phyloP scores from a whole-genome alignment of 2,329 filamentous ascomycete species.

The Pseudopyrenochaeta lycopersici region DNA sequence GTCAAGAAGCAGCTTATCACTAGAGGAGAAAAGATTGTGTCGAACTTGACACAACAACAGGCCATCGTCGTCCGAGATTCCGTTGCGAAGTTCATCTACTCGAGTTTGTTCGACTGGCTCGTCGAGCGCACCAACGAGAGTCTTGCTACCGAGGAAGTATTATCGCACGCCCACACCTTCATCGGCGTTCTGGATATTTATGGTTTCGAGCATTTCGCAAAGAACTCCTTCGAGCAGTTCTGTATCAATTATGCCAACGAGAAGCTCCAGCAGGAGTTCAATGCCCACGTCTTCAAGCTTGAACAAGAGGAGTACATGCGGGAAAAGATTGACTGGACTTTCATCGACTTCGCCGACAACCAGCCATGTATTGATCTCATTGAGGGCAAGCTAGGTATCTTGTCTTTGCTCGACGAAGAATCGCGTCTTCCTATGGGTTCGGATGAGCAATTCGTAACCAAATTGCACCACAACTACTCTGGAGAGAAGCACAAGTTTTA shows the following conservation, averaged over 20 bases:
- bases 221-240: slow-evolving; percentile 99
- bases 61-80: slow-evolving; percentile 95
- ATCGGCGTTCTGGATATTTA: slow-evolving; percentile 99
- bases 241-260: slow-evolving; percentile 99
- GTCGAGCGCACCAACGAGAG: slow-evolving; percentile 96
- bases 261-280: slow-evolving; percentile 98
- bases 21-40: slow-evolving; percentile 95
- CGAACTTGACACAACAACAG: slow-evolving; percentile 92
- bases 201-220: slow-evolving; percentile 98
- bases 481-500: slow-evolving; percentile 94
- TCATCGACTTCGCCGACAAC: slow-evolving; percentile 99
- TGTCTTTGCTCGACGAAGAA: slow-evolving; percentile 94
- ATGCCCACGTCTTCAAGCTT: slow-evolving; percentile 98
- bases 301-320: slow-evolving; percentile 97
- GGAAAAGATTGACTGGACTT: slow-evolving; percentile 98
- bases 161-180: slow-evolving; percentile 84
- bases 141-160: slow-evolving; percentile 86
- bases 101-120: slow-evolving; percentile 97
- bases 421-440: slow-evolving; percentile 96
- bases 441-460: slow-evolving; percentile 95
- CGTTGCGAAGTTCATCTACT: slow-evolving; percentile 98
- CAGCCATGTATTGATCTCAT: slow-evolving; percentile 99
- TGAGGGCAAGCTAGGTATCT: slow-evolving; percentile 92
- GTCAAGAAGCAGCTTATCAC: slow-evolving; percentile 99
- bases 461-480: slow-evolving; percentile 93